Conservation (phyloP, 2,329 filamentous ascomycete genomes). For the Lachnellula willkommii region DNA sequence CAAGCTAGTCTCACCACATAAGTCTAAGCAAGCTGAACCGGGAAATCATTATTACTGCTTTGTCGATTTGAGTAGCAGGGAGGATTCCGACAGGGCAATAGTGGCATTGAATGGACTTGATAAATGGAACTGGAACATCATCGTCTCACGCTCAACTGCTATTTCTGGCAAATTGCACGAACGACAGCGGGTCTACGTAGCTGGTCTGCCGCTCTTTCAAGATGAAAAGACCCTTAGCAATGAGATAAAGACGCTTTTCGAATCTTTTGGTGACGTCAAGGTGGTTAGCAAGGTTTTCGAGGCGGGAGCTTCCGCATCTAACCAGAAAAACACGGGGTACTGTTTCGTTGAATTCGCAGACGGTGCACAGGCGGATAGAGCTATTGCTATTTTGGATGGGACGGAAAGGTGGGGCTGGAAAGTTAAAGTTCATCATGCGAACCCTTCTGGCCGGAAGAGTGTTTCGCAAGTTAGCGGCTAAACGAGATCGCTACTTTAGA, state of each 20-base stretch:
- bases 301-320: conserved; percentile 50
- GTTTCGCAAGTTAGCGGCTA: too few species aligned
- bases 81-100: conserved; percentile 50
- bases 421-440: conserved; percentile 2
- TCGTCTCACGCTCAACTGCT: conserved; percentile 12
- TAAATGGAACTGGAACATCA: conserved; percentile 20
- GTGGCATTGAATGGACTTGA: conserved; percentile 32
- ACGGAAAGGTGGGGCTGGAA: conserved; percentile 20
- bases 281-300: conserved; percentile 40
- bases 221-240: conserved; percentile 41
- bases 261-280: conserved; percentile 43
- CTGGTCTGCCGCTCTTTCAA: conserved; percentile 45
- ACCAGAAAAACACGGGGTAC: conserved; percentile 52
- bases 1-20: conserved; percentile 50
- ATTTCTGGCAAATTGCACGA: conserved; percentile 25
- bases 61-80: conserved; percentile 53
- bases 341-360: conserved; percentile 59
- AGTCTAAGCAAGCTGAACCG: conserved; percentile 44
- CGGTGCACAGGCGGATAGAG: conserved; percentile 48
- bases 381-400: conserved; percentile 39
- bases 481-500: conserved; percentile 36
- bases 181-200: conserved; percentile 44
- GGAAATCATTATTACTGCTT: conserved; percentile 61
- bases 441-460: too few species aligned
- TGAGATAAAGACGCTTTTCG: conserved; percentile 27